Evolutionary conservation across 73 alveolate species (phyloP).

Genomic region (Paramecium caudatum): DNA sequence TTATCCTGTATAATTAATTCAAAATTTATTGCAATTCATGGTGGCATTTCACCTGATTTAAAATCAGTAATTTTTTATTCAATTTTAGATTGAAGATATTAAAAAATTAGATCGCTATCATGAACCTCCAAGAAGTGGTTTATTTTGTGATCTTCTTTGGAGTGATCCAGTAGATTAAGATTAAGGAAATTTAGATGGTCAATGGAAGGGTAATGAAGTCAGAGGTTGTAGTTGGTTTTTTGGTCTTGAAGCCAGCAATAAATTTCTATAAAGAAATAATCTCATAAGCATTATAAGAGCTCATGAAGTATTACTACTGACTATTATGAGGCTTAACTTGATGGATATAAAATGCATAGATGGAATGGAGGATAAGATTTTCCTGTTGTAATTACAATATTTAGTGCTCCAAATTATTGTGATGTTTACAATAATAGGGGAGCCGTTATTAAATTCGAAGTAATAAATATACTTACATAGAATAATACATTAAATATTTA

Average conservation of each 20-base stretch:
- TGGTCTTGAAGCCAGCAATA: conserved; percentile 88
- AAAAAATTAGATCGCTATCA: conserved; percentile 83
- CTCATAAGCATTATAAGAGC: conserved; percentile 90
- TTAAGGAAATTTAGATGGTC: conserved; percentile 79
- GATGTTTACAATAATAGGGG: conserved; percentile 97
- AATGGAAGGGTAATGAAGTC: conserved; percentile 82
- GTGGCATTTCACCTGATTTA: conserved; percentile 92
- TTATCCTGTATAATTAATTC: conserved; percentile 83
- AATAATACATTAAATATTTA: conserved; percentile 92
- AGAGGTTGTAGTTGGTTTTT: conserved; percentile 89
- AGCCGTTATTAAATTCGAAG: conserved; percentile 92
- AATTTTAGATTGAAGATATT: conserved; percentile 80
- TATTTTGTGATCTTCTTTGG: conserved; percentile 90
- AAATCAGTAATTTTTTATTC: conserved; percentile 45
- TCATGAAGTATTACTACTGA: conserved; percentile 80
- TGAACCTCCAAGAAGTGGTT: conserved; percentile 92
- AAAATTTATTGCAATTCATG: conserved; percentile 88
- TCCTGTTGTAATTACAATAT: conserved; percentile 95
- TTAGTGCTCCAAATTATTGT: conserved; percentile 97
- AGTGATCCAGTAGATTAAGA: conserved; percentile 93
- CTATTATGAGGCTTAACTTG: conserved; percentile 83
- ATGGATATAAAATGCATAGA: conserved; percentile 97
- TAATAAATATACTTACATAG: background rate
- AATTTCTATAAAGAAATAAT: conserved; percentile 83
- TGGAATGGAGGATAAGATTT: conserved; percentile 94